Conservation (phyloP, 352 stramenopile species). For the Blastocystis sp. region DNA sequence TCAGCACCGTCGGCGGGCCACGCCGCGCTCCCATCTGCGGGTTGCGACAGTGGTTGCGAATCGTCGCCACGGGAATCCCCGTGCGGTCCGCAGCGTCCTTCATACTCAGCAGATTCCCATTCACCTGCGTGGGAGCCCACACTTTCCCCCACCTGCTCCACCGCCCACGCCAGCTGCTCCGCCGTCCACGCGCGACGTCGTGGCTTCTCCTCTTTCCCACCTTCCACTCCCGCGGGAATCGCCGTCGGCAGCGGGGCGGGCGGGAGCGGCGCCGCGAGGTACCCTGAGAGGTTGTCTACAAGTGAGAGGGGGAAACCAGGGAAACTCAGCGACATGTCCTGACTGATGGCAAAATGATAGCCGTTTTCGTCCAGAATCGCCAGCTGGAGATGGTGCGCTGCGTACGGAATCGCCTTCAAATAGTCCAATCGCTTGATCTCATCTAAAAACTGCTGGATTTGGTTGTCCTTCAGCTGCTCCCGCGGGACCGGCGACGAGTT, state of each 20-base stretch:
- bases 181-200: not conserved
- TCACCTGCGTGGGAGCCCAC: too few relatives aligned
- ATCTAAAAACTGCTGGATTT: slow-evolving; percentile 54
- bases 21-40: slow-evolving; percentile 15
- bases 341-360: slow-evolving; percentile 22
- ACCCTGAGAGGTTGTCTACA: too few relatives aligned
- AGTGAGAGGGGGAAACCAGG: too few relatives aligned
- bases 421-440: slow-evolving; percentile 29
- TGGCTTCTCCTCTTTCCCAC: slow-evolving; percentile 6
- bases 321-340: not conserved
- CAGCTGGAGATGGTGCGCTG: not conserved
- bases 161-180: slow-evolving; percentile 35
- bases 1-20: slow-evolving; percentile 51
- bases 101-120: not conserved
- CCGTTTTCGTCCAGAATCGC: slow-evolving; percentile 32
- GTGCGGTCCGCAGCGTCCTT: slow-evolving; percentile 38
- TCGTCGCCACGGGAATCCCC: slow-evolving; percentile 42
- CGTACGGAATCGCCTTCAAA: not conserved
- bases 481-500: not conserved
- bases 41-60: slow-evolving; percentile 45
- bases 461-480: slow-evolving; percentile 36
- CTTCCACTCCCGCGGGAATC: not conserved
- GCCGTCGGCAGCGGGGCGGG: not conserved
- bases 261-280: not conserved
- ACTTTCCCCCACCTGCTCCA: too few relatives aligned